Percentiles rank a stretch among this genome's conserved stretches.
Evolutionary conservation across 1,284 basidiomycete genomes (phyloP).

Genomic region (Peniophora sp.): DNA sequence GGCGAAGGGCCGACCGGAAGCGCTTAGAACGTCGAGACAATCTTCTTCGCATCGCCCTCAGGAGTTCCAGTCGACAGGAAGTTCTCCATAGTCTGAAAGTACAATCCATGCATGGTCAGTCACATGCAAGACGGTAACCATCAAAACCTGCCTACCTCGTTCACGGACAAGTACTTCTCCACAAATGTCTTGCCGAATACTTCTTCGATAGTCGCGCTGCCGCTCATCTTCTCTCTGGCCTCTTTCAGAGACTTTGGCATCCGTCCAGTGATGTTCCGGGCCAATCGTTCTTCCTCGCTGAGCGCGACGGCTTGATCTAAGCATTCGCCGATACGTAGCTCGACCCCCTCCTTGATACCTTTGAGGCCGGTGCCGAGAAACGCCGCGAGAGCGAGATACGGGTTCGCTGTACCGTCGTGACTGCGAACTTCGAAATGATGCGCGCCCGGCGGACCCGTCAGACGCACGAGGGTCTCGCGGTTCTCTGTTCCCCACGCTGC

Average conservation of each 20-base stretch:
- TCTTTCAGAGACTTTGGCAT: conserved; percentile 40
- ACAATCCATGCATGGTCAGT: no score
- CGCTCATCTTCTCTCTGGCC: conserved; percentile 29
- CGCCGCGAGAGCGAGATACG: conserved; percentile 37
- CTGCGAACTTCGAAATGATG: conserved; percentile 58
- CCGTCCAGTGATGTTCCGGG: conserved; percentile 32
- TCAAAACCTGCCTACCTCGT: conserved; percentile 30
- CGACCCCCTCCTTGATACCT: conserved; percentile 28
- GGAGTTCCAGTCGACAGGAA: no score
- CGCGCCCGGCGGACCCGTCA: conserved; percentile 42
- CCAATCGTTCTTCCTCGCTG: conserved; percentile 29
- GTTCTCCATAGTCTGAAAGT: no score
- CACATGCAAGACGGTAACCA: no score
- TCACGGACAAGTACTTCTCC: conserved; percentile 40
- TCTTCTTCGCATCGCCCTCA: no score
- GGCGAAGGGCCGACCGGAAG: no score
- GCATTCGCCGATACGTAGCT: conserved; percentile 32
- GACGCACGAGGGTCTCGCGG: conserved; percentile 54
- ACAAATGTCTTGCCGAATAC: conserved; percentile 40
- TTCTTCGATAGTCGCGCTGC: conserved; percentile 26
- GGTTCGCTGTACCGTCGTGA: conserved; percentile 50
- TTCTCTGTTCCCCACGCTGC: conserved; percentile 64
- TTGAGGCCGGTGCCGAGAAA: conserved; percentile 37
- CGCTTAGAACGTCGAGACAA: no score
- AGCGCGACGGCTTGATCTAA: conserved; percentile 31